phyloP scores from a whole-genome alignment of 306 rosid genomes.

The Coriaria nepalensis region DNA sequence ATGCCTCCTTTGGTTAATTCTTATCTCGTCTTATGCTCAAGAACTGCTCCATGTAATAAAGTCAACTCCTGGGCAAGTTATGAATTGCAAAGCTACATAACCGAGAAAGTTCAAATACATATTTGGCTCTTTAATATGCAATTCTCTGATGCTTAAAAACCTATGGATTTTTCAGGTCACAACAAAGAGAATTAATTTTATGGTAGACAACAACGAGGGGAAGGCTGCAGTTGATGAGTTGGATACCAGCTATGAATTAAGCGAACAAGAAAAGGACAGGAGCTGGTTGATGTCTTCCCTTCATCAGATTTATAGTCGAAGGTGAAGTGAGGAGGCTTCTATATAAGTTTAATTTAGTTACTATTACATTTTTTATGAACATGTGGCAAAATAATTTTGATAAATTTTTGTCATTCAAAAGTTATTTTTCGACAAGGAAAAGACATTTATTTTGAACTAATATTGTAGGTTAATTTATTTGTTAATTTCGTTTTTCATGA shows the following conservation, averaged over 20 bases:
- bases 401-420: too few relatives aligned
- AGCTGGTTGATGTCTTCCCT: conserved; percentile 83
- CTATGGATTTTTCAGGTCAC: conserved; percentile 52
- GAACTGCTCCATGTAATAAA: too few relatives aligned
- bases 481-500: conserved; percentile 1
- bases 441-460: too few relatives aligned
- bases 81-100: too few relatives aligned
- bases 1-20: too few relatives aligned
- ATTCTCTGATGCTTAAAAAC: conserved; percentile 13
- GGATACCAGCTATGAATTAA: conserved; percentile 24
- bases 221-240: conserved; percentile 26
- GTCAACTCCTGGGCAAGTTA: too few relatives aligned
- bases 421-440: too few relatives aligned
- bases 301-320: conserved; percentile 89
- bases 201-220: conserved; percentile 51
- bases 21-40: too few relatives aligned
- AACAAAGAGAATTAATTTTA: conserved; percentile 76
- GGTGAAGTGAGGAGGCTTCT: conserved; percentile 35
- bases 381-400: too few relatives aligned
- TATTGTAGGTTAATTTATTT: background rate
- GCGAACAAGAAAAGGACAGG: conserved; percentile 56
- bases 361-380: conserved; percentile 5
- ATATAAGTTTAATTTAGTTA: conserved; percentile 10
- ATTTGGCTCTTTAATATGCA: too few relatives aligned
- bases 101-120: too few relatives aligned